These are phyloP conservation scores for Typha latifolia DNA, from an alignment of 176 grass and related monocot species.

Conservation along the genomic window DNA sequence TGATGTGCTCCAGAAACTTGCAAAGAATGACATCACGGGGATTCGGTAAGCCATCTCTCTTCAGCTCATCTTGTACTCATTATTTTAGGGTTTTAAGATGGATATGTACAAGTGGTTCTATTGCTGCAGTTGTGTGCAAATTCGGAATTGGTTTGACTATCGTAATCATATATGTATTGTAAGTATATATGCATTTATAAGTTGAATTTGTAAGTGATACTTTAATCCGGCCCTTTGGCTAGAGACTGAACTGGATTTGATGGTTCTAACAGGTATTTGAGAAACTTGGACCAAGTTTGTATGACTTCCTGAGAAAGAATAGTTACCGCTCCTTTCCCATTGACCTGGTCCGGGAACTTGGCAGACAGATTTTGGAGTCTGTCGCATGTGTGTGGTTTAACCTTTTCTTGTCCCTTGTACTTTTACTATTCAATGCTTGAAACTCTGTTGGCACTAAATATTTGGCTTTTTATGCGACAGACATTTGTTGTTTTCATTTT, in stretches of 20 bases:
- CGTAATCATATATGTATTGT: slow-evolving; percentile 99
- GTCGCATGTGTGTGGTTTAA: slow-evolving; percentile 56
- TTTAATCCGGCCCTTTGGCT: slow-evolving; percentile 1
- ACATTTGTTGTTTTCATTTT: neutral
- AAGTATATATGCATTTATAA: slow-evolving; percentile 74
- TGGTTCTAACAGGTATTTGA: slow-evolving; percentile 74
- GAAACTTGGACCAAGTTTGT: slow-evolving; percentile 84
- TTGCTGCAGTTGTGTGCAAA: slow-evolving; percentile 99
- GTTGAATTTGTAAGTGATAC: slow-evolving; percentile 4
- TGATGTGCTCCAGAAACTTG: slow-evolving; percentile 84
- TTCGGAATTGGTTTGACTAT: slow-evolving; percentile 99
- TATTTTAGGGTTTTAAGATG: slow-evolving; percentile 59
- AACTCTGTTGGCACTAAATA: neutral
- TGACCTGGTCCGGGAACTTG: slow-evolving; percentile 79
- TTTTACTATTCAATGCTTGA: no score
- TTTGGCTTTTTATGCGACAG: neutral
- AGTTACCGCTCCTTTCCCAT: slow-evolving; percentile 77
- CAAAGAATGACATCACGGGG: slow-evolving; percentile 63
- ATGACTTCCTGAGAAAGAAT: slow-evolving; percentile 80
- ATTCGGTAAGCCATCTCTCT: slow-evolving; percentile 51
- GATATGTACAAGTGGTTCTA: slow-evolving; percentile 68
- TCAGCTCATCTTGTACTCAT: slow-evolving; percentile 26
- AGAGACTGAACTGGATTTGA: slow-evolving; percentile 12
- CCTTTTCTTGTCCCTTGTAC: neutral
- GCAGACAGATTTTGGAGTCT: slow-evolving; percentile 89